Evolutionary conservation across 2,329 filamentous ascomycete species (phyloP).

Genomic region (Ascochyta lentis): DNA sequence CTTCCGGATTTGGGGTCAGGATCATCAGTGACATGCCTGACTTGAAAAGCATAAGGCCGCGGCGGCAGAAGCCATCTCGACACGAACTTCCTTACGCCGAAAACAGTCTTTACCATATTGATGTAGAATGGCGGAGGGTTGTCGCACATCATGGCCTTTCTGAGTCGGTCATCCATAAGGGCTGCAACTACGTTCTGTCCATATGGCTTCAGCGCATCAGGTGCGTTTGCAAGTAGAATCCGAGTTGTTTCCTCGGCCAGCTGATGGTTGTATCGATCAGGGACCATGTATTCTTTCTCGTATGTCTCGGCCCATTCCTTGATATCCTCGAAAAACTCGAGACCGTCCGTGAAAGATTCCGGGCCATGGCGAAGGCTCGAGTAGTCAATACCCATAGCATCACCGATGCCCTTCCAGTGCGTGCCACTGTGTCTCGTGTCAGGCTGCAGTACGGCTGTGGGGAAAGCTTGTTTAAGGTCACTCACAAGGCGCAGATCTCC

Average conservation of each 20-base stretch:
- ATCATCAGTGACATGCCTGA: slow-evolving; percentile 50
- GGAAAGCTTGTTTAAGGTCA: neutral
- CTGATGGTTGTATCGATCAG: slow-evolving; percentile 44
- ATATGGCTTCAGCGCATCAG: slow-evolving; percentile 52
- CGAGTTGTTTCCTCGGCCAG: slow-evolving; percentile 66
- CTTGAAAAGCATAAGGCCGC: slow-evolving; percentile 49
- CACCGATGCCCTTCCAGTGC: slow-evolving; percentile 75
- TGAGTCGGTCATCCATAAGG: slow-evolving; percentile 69
- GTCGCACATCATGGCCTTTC: slow-evolving; percentile 64
- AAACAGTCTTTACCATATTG: slow-evolving; percentile 53
- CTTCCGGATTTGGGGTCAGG: slow-evolving; percentile 56
- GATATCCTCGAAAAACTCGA: slow-evolving; percentile 62
- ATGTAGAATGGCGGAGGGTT: slow-evolving; percentile 47
- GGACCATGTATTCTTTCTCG: slow-evolving; percentile 65
- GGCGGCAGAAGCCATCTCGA: slow-evolving; percentile 68
- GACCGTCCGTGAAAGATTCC: slow-evolving; percentile 54
- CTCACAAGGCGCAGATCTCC: slow-evolving; percentile 67
- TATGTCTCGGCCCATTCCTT: slow-evolving; percentile 62
- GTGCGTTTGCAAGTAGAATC: slow-evolving; percentile 66
- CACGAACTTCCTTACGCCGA: slow-evolving; percentile 62
- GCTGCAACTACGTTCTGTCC: slow-evolving; percentile 61
- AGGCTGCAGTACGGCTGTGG: neutral
- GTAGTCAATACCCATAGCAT: slow-evolving; percentile 70
- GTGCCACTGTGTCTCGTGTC: slow-evolving; percentile 52
- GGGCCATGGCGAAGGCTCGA: slow-evolving; percentile 51